These are phyloP conservation scores for Protostelium mycophagum DNA, from an alignment of 78 protist species.

Conservation along the genomic window DNA sequence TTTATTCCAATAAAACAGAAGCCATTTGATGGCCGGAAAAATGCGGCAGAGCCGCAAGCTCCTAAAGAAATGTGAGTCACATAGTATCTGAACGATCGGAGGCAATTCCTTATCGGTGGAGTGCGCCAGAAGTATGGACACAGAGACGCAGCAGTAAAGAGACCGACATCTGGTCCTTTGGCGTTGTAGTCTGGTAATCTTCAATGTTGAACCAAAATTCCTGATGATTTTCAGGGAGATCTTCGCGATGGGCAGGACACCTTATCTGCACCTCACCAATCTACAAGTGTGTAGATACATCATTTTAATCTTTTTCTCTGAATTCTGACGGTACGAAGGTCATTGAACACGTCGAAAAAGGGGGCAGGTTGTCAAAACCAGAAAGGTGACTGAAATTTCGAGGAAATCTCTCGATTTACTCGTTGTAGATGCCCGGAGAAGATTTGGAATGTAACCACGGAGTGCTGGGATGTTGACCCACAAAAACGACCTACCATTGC, in stretches of 20 bases:
- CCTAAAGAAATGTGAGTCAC: neutral
- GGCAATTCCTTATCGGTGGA: neutral
- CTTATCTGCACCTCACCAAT: neutral
- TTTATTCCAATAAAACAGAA: too few relatives aligned
- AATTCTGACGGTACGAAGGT: neutral
- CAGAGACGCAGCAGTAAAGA: neutral
- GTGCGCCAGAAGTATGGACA: neutral
- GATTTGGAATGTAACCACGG: neutral
- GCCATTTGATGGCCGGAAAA: too few relatives aligned
- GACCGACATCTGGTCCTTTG: neutral
- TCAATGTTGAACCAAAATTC: neutral
- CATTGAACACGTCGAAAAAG: neutral
- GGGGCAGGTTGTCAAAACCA: neutral
- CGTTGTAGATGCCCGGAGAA: neutral
- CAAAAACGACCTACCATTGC: neutral
- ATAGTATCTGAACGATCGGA: neutral
- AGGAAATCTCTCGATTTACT: neutral
- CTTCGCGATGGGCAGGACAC: neutral
- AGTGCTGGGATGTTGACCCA: neutral
- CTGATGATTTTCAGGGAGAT: neutral
- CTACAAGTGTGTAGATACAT: too few relatives aligned
- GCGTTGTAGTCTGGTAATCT: neutral
- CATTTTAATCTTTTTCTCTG: neutral
- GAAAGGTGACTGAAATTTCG: neutral
- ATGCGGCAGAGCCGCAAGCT: too few relatives aligned